Base-by-base conservation (phyloP, 139 green algal genomes). In the Micractinium sp. region DNA sequence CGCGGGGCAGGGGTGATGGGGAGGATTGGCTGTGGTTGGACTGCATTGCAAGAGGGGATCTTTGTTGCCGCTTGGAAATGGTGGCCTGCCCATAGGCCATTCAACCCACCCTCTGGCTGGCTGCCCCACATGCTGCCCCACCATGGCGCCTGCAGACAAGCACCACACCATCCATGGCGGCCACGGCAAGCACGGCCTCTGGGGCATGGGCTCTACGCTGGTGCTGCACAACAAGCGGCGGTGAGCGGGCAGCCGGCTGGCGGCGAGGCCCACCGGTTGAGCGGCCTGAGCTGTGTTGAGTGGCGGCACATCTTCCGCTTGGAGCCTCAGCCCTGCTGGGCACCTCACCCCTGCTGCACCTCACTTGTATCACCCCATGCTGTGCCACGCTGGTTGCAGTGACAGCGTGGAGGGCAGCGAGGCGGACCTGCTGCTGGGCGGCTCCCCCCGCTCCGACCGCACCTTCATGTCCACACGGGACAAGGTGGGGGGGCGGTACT, bases 191-290 rank as follows among this genome's bases (percentile, higher is more conserved):
- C 90, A 93, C 82, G 90, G 90, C 47, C 83, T 93, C 74, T 87
- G 88, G 76, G 87, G 86, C n/a, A 87, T 93, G 87, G 90, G 90
- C 18, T 90, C 82, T 22, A 93, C 90, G 0, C 78, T 93, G 39
- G 90, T 93, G n/a, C 69, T 92, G 56, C 60, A 85, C 19, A 91
- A 89, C 86, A 86, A 89, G 86, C 82, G 85, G n/a, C 69, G 86
- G 47, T 77, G 74, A 7, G 38, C 0, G 4, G 36, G 7, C 18
- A 53, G 82, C 36, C 16, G 35, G 23, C 14, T 39, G 35, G n/a
- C 77, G 18, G 63, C 63, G 27, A 41, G 18, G 20, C 77, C 36
- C 38, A 53, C 12, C 3, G 19, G 75, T 53, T 23, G 5, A 7
- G 35, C 75, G 23, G 35, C 33, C 35, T 27, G 75, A 33, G 35